Base-by-base conservation (phyloP, 2,329 filamentous ascomycete genomes). In the Fusarium devonianum region DNA sequence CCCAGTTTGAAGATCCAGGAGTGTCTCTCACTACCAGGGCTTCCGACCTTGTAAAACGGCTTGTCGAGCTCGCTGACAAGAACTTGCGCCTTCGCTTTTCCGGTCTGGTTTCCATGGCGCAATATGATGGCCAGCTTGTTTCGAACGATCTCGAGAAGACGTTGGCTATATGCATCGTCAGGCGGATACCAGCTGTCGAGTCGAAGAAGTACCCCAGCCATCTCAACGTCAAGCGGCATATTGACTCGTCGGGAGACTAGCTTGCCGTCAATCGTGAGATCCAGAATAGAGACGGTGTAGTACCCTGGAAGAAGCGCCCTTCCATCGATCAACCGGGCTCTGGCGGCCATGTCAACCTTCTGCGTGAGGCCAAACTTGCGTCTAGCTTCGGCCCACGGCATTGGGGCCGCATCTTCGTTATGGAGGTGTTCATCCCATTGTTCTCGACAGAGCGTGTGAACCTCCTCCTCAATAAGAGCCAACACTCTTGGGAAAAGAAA, bases 1-100 rank as follows among this genome's bases (percentile, higher is more conserved):
- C 42, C 37, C 21, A 65, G 23, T 19, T 49, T 62, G 29, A 51
- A 65, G 2, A 45, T 13, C 62, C 63, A 65, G 4, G 14, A 13
- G 16, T 17, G 22, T 34, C 41, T 47, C 13, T 62, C 58, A 4
- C 49, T 38, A 7, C 26, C 33, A 21, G 36, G 22, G 3, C 12
- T 32, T 7, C 37, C 32, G n/a, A 33, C 10, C 8, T 47, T 32
- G 10, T 30, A 35, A 4, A 12, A 8, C 7, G 35, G 35, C 9
- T 42, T 53, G 7, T 26, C 6, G 5, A 64, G 16, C 9, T 56
- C 33, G 12, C 10, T 43, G 12, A 41, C 13, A 4, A 48, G 32
- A 3, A 4, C 4, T 5, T 35, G 16, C 4, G 50, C 48, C 18
- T 49, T 56, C 7, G 45, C 26, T 16, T 49, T 52, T 11, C 47